Evolutionary conservation across 75 land plant species (phyloP).

Genomic region (Chamaecyparis obtusa): DNA sequence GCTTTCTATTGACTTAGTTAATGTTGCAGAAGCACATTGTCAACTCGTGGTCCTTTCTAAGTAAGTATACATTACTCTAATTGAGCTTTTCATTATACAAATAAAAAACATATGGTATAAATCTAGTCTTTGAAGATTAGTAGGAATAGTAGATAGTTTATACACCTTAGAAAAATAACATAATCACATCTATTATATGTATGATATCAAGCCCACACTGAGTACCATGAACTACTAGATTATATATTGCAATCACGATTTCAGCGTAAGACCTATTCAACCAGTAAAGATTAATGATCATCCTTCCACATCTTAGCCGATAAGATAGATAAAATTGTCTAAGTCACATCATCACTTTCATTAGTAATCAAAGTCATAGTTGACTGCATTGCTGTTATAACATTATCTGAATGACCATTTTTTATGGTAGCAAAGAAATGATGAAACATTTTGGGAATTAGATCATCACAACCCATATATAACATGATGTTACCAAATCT

Average conservation of each 20-base stretch:
- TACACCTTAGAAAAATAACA: not conserved
- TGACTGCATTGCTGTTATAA: too few relatives aligned
- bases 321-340: too few relatives aligned
- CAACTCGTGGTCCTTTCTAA: conserved; percentile 29
- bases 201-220: not conserved
- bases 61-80: conserved; percentile 10
- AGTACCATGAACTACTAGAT: not conserved
- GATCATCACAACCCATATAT: too few relatives aligned
- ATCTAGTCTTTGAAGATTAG: not conserved
- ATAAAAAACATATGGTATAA: not conserved
- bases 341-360: too few relatives aligned
- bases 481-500: too few relatives aligned
- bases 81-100: not conserved
- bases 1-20: conserved; percentile 23
- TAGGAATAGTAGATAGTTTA: not conserved
- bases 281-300: too few relatives aligned
- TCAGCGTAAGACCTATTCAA: too few relatives aligned
- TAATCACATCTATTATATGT: not conserved
- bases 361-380: too few relatives aligned
- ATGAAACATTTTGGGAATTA: too few relatives aligned
- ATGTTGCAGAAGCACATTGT: conserved; percentile 32
- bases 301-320: too few relatives aligned
- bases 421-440: too few relatives aligned
- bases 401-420: too few relatives aligned
- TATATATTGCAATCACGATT: not conserved